These are phyloP conservation scores for Fallopia convolvulus DNA, from an alignment of 148 eudicot genomes.

Conservation along the genomic window DNA sequence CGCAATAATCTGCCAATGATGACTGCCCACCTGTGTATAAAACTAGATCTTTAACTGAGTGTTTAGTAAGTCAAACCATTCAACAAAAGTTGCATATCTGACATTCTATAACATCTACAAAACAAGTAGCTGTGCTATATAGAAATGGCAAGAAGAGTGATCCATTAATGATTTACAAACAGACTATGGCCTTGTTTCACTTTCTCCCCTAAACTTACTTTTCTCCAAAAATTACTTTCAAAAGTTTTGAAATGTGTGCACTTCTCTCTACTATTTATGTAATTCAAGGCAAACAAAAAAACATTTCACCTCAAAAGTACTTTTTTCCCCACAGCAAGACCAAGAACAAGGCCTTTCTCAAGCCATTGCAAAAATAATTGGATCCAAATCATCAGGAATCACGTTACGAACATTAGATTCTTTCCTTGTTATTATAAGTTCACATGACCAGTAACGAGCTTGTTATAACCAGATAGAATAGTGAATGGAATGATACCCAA, in stretches of 20 bases:
- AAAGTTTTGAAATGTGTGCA: too few relatives aligned
- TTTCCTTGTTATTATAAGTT: neutral
- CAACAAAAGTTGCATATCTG: conserved; percentile 7
- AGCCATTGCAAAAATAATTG: too few relatives aligned
- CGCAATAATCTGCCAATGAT: conserved; percentile 95
- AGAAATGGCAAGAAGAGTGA: neutral
- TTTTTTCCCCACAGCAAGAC: too few relatives aligned
- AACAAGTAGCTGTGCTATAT: neutral
- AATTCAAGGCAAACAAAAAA: too few relatives aligned
- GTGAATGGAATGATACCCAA: conserved; percentile 19
- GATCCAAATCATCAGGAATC: too few relatives aligned
- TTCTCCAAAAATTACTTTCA: too few relatives aligned
- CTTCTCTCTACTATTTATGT: too few relatives aligned
- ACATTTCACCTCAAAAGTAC: too few relatives aligned
- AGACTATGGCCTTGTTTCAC: too few relatives aligned
- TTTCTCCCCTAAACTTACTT: too few relatives aligned
- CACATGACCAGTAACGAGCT: neutral
- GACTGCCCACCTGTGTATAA: conserved; percentile 83
- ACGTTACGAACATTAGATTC: neutral
- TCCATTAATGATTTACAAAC: too few relatives aligned
- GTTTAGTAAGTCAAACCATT: neutral
- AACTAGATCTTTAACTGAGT: neutral
- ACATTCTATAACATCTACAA: neutral
- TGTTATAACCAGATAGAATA: neutral
- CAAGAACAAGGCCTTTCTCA: too few relatives aligned